A percentile compares a stretch with the other conserved stretches of the same genome.
Evolutionary conservation across 2,329 filamentous ascomycete species (phyloP).

Genomic region (Colletotrichum theobromicola): DNA sequence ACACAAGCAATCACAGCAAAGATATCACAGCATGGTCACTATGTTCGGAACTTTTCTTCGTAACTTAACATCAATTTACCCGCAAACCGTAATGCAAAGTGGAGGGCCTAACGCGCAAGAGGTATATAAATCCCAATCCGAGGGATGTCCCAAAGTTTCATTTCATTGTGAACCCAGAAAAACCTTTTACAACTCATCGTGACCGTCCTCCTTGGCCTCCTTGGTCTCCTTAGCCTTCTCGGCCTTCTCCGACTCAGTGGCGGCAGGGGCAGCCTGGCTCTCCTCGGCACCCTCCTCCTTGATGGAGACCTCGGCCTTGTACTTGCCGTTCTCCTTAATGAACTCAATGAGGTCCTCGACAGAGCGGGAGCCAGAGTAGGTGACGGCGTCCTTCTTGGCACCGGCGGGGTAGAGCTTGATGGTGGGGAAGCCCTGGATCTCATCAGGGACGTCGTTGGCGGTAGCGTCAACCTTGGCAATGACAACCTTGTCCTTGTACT

Average conservation of each 20-base stretch:
- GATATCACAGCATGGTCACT: background rate
- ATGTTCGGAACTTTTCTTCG: background rate
- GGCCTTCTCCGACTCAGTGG: slow-evolving; percentile 48
- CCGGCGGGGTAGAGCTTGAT: slow-evolving; percentile 98
- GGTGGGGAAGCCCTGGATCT: slow-evolving; percentile 97
- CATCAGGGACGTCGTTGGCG: slow-evolving; percentile 93
- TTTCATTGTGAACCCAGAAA: slow-evolving; percentile 18
- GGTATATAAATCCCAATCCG: slow-evolving; percentile 25
- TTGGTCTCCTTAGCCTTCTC: slow-evolving; percentile 48
- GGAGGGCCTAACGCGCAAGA: slow-evolving; percentile 21
- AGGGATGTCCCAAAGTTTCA: slow-evolving; percentile 20
- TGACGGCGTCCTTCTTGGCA: slow-evolving; percentile 81
- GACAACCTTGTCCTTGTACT: slow-evolving; percentile 82
- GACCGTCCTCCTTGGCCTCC: slow-evolving; percentile 51
- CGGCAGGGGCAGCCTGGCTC: slow-evolving; percentile 53
- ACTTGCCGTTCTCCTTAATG: slow-evolving; percentile 93
- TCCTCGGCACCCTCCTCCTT: slow-evolving; percentile 61
- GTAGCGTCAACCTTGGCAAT: slow-evolving; percentile 99
- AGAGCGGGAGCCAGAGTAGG: slow-evolving; percentile 87
- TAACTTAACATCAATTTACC: slow-evolving; percentile 18
- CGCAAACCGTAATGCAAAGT: slow-evolving; percentile 19
- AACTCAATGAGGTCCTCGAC: slow-evolving; percentile 92
- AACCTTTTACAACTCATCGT: slow-evolving; percentile 77
- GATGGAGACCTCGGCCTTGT: slow-evolving; percentile 73
- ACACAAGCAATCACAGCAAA: background rate